These are phyloP conservation scores for Aspergillus heteromorphus DNA, from an alignment of 495 filamentous ascomycete species.

Conservation along the genomic window DNA sequence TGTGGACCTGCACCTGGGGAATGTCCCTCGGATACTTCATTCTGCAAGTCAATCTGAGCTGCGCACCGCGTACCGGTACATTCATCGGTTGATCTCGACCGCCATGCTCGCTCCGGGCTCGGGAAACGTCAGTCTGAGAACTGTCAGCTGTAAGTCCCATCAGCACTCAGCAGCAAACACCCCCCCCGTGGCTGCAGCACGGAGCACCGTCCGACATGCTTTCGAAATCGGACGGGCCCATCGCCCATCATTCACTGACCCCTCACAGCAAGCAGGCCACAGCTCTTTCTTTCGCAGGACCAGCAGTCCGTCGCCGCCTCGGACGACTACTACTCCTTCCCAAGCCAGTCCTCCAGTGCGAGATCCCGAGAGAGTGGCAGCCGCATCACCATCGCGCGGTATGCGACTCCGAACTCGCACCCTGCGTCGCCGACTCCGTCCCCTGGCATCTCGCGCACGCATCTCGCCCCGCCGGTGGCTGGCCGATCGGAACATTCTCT, in stretches of 20 bases:
- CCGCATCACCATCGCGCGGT: constrained; percentile 43
- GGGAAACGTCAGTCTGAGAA: constrained; percentile 27
- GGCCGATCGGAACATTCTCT: constrained; percentile 18
- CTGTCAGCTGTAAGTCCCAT: constrained; percentile 31
- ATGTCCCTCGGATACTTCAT: constrained; percentile 13
- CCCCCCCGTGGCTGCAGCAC: background rate
- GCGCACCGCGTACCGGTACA: constrained; percentile 13
- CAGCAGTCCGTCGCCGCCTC: constrained; percentile 59
- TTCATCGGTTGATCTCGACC: constrained; percentile 20
- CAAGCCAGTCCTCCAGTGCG: constrained; percentile 42
- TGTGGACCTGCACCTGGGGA: constrained; percentile 12
- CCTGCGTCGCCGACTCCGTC: constrained; percentile 29
- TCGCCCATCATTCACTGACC: constrained; percentile 1
- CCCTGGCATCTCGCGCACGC: constrained; percentile 24
- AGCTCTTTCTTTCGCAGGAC: constrained; percentile 48
- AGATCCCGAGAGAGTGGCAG: constrained; percentile 43
- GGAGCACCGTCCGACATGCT: background rate
- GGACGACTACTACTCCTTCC: constrained; percentile 65
- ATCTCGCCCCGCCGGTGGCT: constrained; percentile 19
- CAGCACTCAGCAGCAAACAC: no score
- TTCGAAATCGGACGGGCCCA: background rate
- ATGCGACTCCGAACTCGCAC: constrained; percentile 45
- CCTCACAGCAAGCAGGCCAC: constrained; percentile 45
- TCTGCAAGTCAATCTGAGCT: constrained; percentile 13
- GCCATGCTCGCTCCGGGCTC: constrained; percentile 32